phyloP scores from a whole-genome alignment of 768 basidiomycete species.

The Pseudohyphozyma bogoriensis region DNA sequence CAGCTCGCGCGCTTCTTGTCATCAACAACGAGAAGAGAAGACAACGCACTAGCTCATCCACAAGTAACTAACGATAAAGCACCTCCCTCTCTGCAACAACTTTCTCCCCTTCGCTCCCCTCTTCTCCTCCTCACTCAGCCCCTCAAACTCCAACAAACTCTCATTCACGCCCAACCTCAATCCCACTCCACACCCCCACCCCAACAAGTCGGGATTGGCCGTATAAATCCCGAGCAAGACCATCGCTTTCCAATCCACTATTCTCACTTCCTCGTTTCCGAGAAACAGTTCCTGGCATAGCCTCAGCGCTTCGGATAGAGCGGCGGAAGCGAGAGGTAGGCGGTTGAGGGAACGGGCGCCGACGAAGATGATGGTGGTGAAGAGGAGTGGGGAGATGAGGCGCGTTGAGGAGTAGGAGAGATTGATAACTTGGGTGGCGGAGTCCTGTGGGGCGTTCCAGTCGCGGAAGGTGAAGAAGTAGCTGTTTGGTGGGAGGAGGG shows the following conservation, averaged over 20 bases:
- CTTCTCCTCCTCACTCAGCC: constrained; percentile 13
- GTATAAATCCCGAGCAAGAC: constrained; percentile 17
- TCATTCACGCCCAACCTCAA: constrained; percentile 5
- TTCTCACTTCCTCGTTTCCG: neutral
- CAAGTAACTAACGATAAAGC: constrained; percentile 6
- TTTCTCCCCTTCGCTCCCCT: neutral
- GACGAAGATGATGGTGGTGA: constrained; percentile 25
- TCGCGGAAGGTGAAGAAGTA: constrained; percentile 19
- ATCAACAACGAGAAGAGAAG: neutral
- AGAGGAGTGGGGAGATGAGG: constrained; percentile 16
- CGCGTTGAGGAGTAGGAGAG: constrained; percentile 20
- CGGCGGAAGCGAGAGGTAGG: constrained; percentile 12
- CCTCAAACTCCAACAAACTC: constrained; percentile 8
- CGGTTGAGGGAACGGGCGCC: constrained; percentile 24
- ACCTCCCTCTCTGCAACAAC: constrained; percentile 4
- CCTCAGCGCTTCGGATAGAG: constrained; percentile 15
- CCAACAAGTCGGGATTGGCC: constrained; percentile 9
- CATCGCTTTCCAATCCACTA: constrained; percentile 13
- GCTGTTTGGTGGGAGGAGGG: neutral
- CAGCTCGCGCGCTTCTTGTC: neutral
- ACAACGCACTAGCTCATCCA: constrained; percentile 19
- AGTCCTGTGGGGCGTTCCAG: neutral
- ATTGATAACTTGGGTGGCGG: neutral
- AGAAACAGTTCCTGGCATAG: constrained; percentile 10
- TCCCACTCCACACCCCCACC: constrained; percentile 4